Evolutionary conservation across 805 yeast species (phyloP).

Genomic region (Candida methanosorbosa): DNA sequence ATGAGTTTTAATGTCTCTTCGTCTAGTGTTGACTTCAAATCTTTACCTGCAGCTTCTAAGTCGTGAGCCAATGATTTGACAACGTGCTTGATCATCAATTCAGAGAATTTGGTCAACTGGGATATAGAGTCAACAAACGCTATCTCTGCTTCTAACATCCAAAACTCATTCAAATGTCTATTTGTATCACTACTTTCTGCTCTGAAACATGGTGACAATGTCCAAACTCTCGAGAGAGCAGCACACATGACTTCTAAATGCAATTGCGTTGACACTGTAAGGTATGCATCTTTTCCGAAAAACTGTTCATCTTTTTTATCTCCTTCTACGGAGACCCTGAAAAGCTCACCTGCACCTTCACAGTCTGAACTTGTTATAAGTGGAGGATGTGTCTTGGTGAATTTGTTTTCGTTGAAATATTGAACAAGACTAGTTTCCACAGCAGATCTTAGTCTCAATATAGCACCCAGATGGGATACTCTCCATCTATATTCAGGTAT

Average conservation of each 20-base stretch:
- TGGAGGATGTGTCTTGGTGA: conserved; percentile 78
- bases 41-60: conserved; percentile 18
- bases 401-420: conserved; percentile 46
- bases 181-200: conserved; percentile 90
- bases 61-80: conserved; percentile 23
- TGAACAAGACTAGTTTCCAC: conserved; percentile 44
- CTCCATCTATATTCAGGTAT: conserved; percentile 76
- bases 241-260: conserved; percentile 78
- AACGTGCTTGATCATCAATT: conserved; percentile 55
- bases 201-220: conserved; percentile 84
- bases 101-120: conserved; percentile 59
- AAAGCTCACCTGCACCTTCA: conserved; percentile 96
- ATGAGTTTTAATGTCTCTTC: conserved; percentile 29
- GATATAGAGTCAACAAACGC: conserved; percentile 51
- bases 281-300: conserved; percentile 57
- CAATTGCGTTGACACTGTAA: conserved; percentile 88
- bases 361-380: conserved; percentile 84
- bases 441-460: conserved; percentile 65
- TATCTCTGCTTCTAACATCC: conserved; percentile 95
- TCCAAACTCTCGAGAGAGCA: conserved; percentile 77
- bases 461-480: conserved; percentile 53
- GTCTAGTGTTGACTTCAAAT: conserved; percentile 29
- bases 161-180: conserved; percentile 88
- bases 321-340: conserved; percentile 36
- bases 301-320: conserved; percentile 21